Conservation (phyloP, 345 rosid genomes). For the Murraya koenigii region DNA sequence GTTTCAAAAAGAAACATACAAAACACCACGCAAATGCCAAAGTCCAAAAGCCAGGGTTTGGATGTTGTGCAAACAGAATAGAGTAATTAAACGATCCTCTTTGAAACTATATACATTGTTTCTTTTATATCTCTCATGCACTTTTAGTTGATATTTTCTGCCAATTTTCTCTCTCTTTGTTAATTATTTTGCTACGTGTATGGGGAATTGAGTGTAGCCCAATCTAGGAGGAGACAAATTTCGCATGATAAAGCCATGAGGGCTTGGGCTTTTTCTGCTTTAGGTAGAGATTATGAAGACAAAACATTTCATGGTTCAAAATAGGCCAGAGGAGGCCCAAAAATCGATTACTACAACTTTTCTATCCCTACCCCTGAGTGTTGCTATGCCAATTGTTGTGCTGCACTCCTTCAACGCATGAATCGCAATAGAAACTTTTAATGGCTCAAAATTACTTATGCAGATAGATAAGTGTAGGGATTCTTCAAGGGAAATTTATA, state of each 20-base stretch:
- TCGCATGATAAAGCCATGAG: neutral
- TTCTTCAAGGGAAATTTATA: no score
- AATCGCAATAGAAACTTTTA: no score
- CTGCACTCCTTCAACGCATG: no score
- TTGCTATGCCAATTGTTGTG: no score
- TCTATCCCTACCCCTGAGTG: no score
- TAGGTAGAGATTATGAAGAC: neutral
- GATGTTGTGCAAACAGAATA: constrained; percentile 24
- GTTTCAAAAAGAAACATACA: constrained; percentile 16
- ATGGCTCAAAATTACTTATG: no score
- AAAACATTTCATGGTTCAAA: neutral
- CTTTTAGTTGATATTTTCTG: neutral
- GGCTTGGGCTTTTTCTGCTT: neutral
- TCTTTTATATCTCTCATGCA: neutral
- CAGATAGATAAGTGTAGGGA: no score
- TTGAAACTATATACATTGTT: neutral
- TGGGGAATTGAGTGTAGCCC: neutral
- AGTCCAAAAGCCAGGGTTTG: constrained; percentile 36
- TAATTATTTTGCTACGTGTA: neutral
- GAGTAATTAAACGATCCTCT: neutral
- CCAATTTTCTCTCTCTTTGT: neutral
- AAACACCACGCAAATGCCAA: constrained; percentile 15
- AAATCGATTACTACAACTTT: neutral
- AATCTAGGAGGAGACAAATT: neutral
- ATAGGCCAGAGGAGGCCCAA: neutral